Base-by-base conservation (phyloP, 257 asterid species). In the Rhazya stricta region DNA sequence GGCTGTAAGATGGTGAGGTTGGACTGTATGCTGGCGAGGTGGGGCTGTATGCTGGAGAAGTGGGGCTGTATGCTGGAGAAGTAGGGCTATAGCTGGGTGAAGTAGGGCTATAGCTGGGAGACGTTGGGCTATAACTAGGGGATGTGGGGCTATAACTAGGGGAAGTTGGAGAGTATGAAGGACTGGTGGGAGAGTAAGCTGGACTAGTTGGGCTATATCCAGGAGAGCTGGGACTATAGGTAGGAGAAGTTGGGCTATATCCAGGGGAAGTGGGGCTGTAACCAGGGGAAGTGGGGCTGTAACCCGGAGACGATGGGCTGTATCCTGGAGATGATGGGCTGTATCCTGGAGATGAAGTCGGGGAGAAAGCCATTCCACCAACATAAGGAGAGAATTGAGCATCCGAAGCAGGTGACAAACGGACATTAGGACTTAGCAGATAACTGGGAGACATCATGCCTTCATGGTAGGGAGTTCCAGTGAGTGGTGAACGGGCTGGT, bases 391-490 rank as follows among this genome's bases (percentile, higher is more conserved):
- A 95, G 86, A 95, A 92, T 32, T 87, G 96, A 84, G 95, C 91
- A 84, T 89, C 98, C 18, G 96, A 67, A 67, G 83, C 74, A 29
- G 96, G 97, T 43, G 99, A 90, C 76, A 83, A 79, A 71, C 97
- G 87, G 58, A 85, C 85, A 84, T 89, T 91, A 57, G 99, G 99
- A 83, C 97, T 91, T 32, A 87, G 81, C 86, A 87, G 46, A 77
- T 91, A 85, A 83, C 53, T 87, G 5, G 99, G 99, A 41, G 99
- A 95, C 99, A 92, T 92, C 96, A 95, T 89, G 79, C 96, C 91
- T 39, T 95, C 99, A 29, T 89, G 97, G 72, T 79, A 94, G 0
- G 97, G 98, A n/a, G 96, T 94, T 32, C 97, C 96, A 6, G 83
- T 74, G 61, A 88, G 72, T 23, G 99, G 99, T 6, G 99, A 95